Evolutionary conservation across 176 grass and related monocot genomes (phyloP).

Genomic region (Typha latifolia): DNA sequence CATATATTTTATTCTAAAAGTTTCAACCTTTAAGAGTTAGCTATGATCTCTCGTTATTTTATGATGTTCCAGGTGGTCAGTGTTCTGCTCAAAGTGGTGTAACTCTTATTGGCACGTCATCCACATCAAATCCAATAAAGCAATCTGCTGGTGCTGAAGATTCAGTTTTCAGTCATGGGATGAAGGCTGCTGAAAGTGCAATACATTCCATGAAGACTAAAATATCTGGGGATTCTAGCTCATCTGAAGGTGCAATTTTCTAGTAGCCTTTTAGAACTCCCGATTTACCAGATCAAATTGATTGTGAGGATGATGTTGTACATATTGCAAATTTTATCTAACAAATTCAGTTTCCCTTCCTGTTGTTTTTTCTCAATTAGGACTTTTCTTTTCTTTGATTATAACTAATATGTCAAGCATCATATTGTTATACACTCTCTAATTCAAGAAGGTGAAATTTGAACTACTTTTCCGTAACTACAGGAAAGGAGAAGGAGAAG

Average conservation of each 20-base stretch:
- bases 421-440: slow-evolving; percentile 7
- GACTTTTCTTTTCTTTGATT: background rate
- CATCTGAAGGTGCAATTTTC: slow-evolving; percentile 28
- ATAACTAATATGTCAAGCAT: slow-evolving; percentile 6
- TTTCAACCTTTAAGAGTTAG: background rate
- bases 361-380: background rate
- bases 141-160: slow-evolving; percentile 21
- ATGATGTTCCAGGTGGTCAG: slow-evolving; percentile 48
- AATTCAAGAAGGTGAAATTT: slow-evolving; percentile 9
- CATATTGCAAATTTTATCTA: background rate
- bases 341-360: background rate
- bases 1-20: background rate
- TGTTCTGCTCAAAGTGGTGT: slow-evolving; percentile 33
- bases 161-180: slow-evolving; percentile 37
- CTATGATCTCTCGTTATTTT: slow-evolving; percentile 16
- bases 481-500: slow-evolving; percentile 23
- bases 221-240: slow-evolving; percentile 20
- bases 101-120: slow-evolving; percentile 28
- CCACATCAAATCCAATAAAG: slow-evolving; percentile 19
- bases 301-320: background rate
- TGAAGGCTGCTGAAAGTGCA: slow-evolving; percentile 44
- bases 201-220: slow-evolving; percentile 41
- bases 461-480: slow-evolving; percentile 6
- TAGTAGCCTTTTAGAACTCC: background rate
- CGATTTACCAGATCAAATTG: background rate